Evolutionary conservation across 1,139 yeast species (phyloP).

Genomic region (Lodderomyces parapsilosis): DNA sequence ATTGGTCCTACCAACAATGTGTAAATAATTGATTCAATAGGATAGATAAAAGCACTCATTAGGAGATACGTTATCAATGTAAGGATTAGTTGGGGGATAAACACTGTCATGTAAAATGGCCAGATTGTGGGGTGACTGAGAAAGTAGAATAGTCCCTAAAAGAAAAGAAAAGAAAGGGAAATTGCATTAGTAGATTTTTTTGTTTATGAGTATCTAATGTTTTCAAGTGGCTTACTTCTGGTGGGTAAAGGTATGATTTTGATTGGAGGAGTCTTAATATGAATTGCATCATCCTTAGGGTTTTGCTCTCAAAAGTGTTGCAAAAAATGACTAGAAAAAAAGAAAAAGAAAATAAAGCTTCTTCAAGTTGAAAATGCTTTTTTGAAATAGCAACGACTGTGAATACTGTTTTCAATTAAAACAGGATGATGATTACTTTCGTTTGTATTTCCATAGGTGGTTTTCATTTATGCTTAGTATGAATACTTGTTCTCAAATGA

Average conservation of each 20-base stretch:
- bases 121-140: slow-evolving; percentile 45
- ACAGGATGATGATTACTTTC: too few relatives aligned
- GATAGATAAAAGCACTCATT: slow-evolving; percentile 43
- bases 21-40: slow-evolving; percentile 47
- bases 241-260: slow-evolving; percentile 27
- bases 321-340: neutral
- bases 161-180: too few relatives aligned
- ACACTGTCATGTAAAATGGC: slow-evolving; percentile 47
- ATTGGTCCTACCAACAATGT: slow-evolving; percentile 54
- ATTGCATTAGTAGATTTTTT: too few relatives aligned
- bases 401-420: too few relatives aligned
- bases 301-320: neutral
- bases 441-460: too few relatives aligned
- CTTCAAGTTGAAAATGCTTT: too few relatives aligned
- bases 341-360: too few relatives aligned
- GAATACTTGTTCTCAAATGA: too few relatives aligned
- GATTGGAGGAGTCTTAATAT: slow-evolving; percentile 12
- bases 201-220: too few relatives aligned
- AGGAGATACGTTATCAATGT: slow-evolving; percentile 40
- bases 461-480: too few relatives aligned
- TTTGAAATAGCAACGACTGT: too few relatives aligned
- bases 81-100: slow-evolving; percentile 52
- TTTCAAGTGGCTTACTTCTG: too few relatives aligned
- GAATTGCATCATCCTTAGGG: neutral
- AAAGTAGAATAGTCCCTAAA: slow-evolving; percentile 47